Percentiles rank a stretch among this genome's conserved stretches.
Evolutionary conservation across 129 eudicot species (phyloP).

Genomic region (Artemisia tridentata): DNA sequence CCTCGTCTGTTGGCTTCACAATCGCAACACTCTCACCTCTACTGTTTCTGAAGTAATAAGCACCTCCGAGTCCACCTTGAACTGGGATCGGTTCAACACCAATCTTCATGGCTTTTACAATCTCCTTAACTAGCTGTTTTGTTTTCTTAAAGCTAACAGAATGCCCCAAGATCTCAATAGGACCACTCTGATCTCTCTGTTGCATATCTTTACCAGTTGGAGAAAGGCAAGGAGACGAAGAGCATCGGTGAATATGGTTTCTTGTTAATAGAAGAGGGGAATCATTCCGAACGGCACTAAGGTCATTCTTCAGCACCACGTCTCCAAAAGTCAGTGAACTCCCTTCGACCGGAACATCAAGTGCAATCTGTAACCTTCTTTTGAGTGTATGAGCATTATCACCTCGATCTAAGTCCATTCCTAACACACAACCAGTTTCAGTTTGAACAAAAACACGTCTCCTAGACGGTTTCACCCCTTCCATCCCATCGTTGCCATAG

Average conservation of each 20-base stretch:
- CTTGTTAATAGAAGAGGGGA: slow-evolving; percentile 75
- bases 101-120: slow-evolving; percentile 61
- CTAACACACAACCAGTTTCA: slow-evolving; percentile 81
- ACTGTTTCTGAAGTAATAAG: slow-evolving; percentile 62
- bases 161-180: slow-evolving; percentile 68
- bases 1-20: slow-evolving; percentile 89
- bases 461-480: slow-evolving; percentile 54
- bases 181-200: slow-evolving; percentile 67
- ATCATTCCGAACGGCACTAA: slow-evolving; percentile 73
- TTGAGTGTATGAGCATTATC: slow-evolving; percentile 92
- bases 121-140: slow-evolving; percentile 66
- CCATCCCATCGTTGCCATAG: slow-evolving; percentile 54
- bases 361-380: slow-evolving; percentile 76
- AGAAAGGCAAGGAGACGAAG: slow-evolving; percentile 83
- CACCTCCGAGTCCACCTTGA: slow-evolving; percentile 81
- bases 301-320: slow-evolving; percentile 70
- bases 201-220: slow-evolving; percentile 80
- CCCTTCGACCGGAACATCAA: slow-evolving; percentile 69
- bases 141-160: slow-evolving; percentile 46
- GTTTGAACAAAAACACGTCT: slow-evolving; percentile 94
- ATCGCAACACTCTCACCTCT: slow-evolving; percentile 78
- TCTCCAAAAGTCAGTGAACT: slow-evolving; percentile 85
- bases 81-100: slow-evolving; percentile 85
- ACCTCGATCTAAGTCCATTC: slow-evolving; percentile 84
- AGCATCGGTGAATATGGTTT: slow-evolving; percentile 68